A percentile compares a stretch with the other conserved stretches of the same genome.
Conservation (phyloP, 768 basidiomycete species). For the Lactifluus hygrophoroides region DNA sequence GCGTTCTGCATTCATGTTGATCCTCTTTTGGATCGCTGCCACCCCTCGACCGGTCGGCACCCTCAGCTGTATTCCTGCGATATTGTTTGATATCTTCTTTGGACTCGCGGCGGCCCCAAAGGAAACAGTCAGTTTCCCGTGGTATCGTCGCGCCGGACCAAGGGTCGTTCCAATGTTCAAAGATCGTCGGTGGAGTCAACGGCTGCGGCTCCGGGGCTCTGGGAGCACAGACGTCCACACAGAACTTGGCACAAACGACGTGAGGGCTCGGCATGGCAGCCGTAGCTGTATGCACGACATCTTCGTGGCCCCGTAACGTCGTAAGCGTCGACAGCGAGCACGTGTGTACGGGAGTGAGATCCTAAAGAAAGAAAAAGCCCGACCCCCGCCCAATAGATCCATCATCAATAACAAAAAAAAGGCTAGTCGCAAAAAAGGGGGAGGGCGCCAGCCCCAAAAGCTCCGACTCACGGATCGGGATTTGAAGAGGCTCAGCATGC, state of each 20-base stretch:
- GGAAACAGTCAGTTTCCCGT: constrained; percentile 2
- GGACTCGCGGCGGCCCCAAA: constrained; percentile 14
- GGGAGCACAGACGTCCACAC: neutral
- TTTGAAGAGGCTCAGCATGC: constrained; percentile 45
- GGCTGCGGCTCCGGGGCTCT: neutral
- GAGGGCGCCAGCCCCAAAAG: constrained; percentile 1
- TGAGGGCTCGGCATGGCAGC: constrained; percentile 10
- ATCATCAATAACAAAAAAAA: neutral
- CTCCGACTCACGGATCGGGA: constrained; percentile 40
- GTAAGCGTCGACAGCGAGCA: constrained; percentile 15
- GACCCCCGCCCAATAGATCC: neutral
- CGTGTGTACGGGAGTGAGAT: constrained; percentile 17
- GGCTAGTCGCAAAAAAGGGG: neutral
- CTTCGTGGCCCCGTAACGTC: constrained; percentile 16
- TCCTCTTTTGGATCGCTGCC: constrained; percentile 7
- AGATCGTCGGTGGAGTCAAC: neutral
- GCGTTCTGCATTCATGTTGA: neutral
- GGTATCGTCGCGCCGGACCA: constrained; percentile 17
- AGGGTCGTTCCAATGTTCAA: constrained; percentile 16
- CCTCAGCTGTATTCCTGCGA: neutral
- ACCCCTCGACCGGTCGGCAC: neutral
- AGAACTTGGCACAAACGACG: constrained; percentile 19
- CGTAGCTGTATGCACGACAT: neutral
- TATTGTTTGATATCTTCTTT: constrained; percentile 15
- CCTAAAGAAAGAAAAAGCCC: neutral